Evolutionary conservation across 371 early-diverging fungal species (phyloP).

Genomic region (Vittaforma corneae): DNA sequence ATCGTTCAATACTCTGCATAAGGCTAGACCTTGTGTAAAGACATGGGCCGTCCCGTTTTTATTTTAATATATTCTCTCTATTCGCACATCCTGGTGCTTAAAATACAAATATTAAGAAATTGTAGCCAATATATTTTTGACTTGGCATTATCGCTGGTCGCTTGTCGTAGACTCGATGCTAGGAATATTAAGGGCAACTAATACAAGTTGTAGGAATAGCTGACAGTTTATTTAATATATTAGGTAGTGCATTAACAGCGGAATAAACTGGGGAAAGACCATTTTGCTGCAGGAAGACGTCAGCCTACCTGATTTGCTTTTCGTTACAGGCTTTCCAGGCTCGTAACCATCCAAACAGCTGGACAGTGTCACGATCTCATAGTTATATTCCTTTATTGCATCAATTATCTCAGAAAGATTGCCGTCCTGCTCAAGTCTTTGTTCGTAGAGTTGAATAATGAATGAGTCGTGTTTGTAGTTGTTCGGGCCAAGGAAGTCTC

Average conservation of each 20-base stretch:
- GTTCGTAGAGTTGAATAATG: constrained; percentile 55
- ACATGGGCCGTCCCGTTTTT: too few relatives aligned
- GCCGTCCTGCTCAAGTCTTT: constrained; percentile 45
- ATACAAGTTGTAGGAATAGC: too few relatives aligned
- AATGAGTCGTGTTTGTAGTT: constrained; percentile 50
- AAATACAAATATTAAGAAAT: too few relatives aligned
- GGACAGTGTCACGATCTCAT: constrained; percentile 52
- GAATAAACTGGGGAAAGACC: background rate
- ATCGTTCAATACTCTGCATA: too few relatives aligned
- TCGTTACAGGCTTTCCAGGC: too few relatives aligned
- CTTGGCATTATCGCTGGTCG: too few relatives aligned
- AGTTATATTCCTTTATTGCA: constrained; percentile 43
- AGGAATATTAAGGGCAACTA: too few relatives aligned
- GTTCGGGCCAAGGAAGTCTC: constrained; percentile 33
- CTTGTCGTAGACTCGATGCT: too few relatives aligned
- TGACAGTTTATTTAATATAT: background rate
- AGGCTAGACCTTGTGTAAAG: too few relatives aligned
- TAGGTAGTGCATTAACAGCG: background rate
- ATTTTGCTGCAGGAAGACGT: background rate
- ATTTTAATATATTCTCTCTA: too few relatives aligned
- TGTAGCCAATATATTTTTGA: too few relatives aligned
- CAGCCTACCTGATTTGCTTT: background rate
- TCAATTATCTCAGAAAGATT: constrained; percentile 48
- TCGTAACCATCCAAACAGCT: constrained; percentile 52
- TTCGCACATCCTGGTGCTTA: too few relatives aligned